Conservation (phyloP, 2,329 filamentous ascomycete genomes). For the Fonsecaea erecta region DNA sequence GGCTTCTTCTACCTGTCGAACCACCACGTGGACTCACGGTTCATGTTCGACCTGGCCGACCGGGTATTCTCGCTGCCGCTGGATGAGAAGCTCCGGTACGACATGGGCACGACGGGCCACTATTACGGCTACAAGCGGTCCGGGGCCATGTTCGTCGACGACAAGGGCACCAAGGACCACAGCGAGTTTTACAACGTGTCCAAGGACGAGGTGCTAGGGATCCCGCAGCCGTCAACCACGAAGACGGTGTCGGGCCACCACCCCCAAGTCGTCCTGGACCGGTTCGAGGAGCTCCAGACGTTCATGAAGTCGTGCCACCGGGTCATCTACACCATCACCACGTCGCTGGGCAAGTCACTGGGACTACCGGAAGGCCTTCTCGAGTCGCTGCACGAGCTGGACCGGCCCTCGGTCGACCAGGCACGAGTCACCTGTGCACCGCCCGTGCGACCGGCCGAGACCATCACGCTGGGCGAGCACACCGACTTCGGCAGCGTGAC, state of each 20-base stretch:
- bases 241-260: slow-evolving; percentile 1
- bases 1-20: slow-evolving; percentile 26
- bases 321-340: slow-evolving; percentile 29
- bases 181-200: slow-evolving; percentile 41
- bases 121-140: slow-evolving; percentile 24
- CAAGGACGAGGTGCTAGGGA: slow-evolving; percentile 42
- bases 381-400: slow-evolving; percentile 35
- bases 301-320: slow-evolving; percentile 22
- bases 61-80: slow-evolving; percentile 19
- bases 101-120: slow-evolving; percentile 22
- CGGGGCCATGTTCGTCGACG: slow-evolving; percentile 29
- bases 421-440: slow-evolving; percentile 36
- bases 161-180: slow-evolving; percentile 32
- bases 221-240: slow-evolving; percentile 20
- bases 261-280: slow-evolving; percentile 20
- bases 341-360: slow-evolving; percentile 39
- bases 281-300: slow-evolving; percentile 15
- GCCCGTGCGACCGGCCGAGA: slow-evolving; percentile 37
- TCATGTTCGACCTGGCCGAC: slow-evolving; percentile 23
- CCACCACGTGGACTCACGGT: slow-evolving; percentile 19
- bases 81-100: slow-evolving; percentile 18
- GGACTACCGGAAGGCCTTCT: slow-evolving; percentile 39
- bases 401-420: slow-evolving; percentile 34
- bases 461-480: slow-evolving; percentile 41
- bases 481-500: slow-evolving; percentile 48